Base-by-base conservation (phyloP, 805 yeast genomes). In the Kodamaea restingae region DNA sequence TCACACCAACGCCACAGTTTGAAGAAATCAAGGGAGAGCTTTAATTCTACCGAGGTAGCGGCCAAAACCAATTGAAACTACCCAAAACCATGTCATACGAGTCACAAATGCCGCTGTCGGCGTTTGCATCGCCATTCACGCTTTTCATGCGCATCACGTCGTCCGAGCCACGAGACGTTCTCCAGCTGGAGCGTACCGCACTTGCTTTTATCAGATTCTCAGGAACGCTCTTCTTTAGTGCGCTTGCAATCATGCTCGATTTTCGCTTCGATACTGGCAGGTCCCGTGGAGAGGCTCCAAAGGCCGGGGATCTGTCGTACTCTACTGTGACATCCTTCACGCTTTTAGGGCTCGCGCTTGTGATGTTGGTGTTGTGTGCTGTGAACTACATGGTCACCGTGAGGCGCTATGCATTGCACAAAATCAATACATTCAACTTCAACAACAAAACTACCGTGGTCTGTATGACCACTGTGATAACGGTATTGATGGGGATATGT, bases 111-210 rank as follows among this genome's bases (percentile, higher is more conserved):
- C 31, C 31, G 6, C 4, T 4, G 6, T 27, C 31, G 17, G 31
- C 17, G 5, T 14, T 27, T 10, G 15, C 31, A 4, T 27, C 31
- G 31, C 31, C 31, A 15, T 27, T 27, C 31, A 27, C 32, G 21
- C 33, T 63, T 15, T 48, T 63, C 7, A 46, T 68, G 34, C 55
- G 58, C 22, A 65, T 70, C 30, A 53, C 61, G 12, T 58, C 69
- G 3, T 66, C 74, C 2, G 80, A 76, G 49, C 80, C 81, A 1
- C 56, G 81, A 30, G 81, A 76, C 50, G 70, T 72, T 7, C 54
- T 75, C 12, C 78, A 75, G 62, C 67, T 71, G 39, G 81, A 76
- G 48, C 54, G 81, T 25, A 76, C 80, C 1, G 67, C 75, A 14
- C 54, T 76, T 11, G 60, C 75, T 20, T 75, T 76, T 60, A 52